Conservation (phyloP, 176 grass and related monocot species). For the Musa troglodytarum region DNA sequence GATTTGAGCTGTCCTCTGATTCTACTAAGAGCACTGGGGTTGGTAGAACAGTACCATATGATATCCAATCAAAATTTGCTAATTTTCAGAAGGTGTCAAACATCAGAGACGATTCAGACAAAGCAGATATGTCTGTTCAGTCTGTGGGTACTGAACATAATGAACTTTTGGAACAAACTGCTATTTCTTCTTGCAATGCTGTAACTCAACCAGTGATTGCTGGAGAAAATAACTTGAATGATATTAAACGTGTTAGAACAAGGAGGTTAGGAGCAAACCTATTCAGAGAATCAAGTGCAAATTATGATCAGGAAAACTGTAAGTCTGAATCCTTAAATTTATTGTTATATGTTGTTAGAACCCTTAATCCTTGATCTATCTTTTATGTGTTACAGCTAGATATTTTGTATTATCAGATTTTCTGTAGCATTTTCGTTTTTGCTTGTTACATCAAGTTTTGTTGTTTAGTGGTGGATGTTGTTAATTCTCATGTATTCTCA, state of each 20-base stretch:
- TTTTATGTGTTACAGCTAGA: not conserved
- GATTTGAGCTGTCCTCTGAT: conserved; percentile 47
- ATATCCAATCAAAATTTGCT: conserved; percentile 50
- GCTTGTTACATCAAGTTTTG: not conserved
- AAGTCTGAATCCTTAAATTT: conserved; percentile 31
- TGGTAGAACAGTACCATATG: conserved; percentile 43
- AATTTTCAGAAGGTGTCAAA: conserved; percentile 36
- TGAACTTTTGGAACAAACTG: conserved; percentile 45
- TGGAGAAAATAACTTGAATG: conserved; percentile 44
- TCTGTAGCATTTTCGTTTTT: not conserved
- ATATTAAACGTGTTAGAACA: conserved; percentile 25
- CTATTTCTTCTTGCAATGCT: conserved; percentile 46
- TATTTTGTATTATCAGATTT: not conserved
- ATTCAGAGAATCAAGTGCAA: conserved; percentile 43
- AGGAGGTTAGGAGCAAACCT: conserved; percentile 28
- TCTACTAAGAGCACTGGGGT: conserved; percentile 48
- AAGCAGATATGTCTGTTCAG: conserved; percentile 19
- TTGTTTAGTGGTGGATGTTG: not conserved
- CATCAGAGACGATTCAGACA: conserved; percentile 39
- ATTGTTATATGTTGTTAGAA: not conserved
- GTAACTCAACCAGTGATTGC: conserved; percentile 35
- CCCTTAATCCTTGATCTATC: conserved; percentile 1
- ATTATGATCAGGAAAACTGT: conserved; percentile 60
- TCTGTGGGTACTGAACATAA: conserved; percentile 33
- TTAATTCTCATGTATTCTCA: not conserved